Conservation (phyloP, 1,284 basidiomycete genomes). For the Hemileia vastatrix region DNA sequence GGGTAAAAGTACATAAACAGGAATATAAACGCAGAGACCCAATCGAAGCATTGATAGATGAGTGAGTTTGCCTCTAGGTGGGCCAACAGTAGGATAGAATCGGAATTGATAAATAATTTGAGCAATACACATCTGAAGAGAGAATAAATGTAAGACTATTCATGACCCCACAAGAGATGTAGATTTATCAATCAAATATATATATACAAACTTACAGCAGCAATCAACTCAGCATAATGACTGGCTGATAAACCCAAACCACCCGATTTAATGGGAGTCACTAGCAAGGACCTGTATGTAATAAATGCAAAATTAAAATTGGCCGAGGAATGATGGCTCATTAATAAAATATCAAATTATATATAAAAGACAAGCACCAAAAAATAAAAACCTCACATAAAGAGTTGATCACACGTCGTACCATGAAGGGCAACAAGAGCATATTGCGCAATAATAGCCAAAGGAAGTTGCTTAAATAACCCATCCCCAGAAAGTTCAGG, state of each 20-base stretch:
- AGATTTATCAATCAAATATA: conserved; percentile 4
- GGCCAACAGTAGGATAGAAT: conserved; percentile 63
- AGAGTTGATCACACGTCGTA: conserved; percentile 43
- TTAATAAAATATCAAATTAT: no score
- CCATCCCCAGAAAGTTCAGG: neutral
- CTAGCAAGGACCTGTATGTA: conserved; percentile 34
- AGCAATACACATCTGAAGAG: conserved; percentile 26
- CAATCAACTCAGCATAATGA: conserved; percentile 43
- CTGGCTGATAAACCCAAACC: conserved; percentile 41
- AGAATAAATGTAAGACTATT: conserved; percentile 46
- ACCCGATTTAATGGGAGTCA: conserved; percentile 38
- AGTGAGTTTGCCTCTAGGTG: conserved; percentile 34
- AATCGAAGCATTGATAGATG: conserved; percentile 41
- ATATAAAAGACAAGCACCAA: neutral
- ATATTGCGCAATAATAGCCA: conserved; percentile 42
- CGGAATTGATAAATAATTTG: conserved; percentile 44
- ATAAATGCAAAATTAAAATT: no score
- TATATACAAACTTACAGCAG: conserved; percentile 35
- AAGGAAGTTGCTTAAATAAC: conserved; percentile 28
- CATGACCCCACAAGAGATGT: conserved; percentile 35
- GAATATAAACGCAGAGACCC: conserved; percentile 31
- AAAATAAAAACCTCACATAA: conserved; percentile 28
- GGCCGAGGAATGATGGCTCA: no score
- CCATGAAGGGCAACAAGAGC: conserved; percentile 40
- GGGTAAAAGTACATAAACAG: conserved; percentile 36